These are phyloP conservation scores for Penicillium rolfsii DNA, from an alignment of 2,329 filamentous ascomycete genomes.

Conservation along the genomic window DNA sequence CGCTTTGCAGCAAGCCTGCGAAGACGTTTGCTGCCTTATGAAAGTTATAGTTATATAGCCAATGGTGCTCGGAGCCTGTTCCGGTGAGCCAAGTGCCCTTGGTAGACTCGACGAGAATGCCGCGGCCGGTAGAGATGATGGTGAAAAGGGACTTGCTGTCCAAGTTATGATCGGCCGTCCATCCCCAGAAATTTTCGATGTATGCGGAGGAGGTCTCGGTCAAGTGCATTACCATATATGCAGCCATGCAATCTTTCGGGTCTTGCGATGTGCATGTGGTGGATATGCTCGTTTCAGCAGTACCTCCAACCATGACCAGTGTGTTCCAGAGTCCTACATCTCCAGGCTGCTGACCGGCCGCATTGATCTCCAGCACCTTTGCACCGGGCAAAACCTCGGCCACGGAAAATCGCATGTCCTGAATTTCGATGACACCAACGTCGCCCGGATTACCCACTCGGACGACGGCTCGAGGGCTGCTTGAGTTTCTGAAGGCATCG, in stretches of 20 bases:
- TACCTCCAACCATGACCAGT: slow-evolving; percentile 53
- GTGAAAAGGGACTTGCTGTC: slow-evolving; percentile 41
- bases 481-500: slow-evolving; percentile 48
- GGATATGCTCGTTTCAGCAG: slow-evolving; percentile 46
- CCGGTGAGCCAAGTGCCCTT: slow-evolving; percentile 52
- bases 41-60: slow-evolving; percentile 55
- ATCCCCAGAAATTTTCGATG: slow-evolving; percentile 59
- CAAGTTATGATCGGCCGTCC: slow-evolving; percentile 56
- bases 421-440: slow-evolving; percentile 55
- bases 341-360: slow-evolving; percentile 50
- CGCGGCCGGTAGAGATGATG: slow-evolving; percentile 45
- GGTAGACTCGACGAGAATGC: slow-evolving; percentile 47
- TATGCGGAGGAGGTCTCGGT: slow-evolving; percentile 54
- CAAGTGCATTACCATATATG: slow-evolving; percentile 57
- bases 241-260: slow-evolving; percentile 52
- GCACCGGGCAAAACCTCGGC: slow-evolving; percentile 50
- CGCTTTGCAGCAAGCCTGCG: slow-evolving; percentile 41
- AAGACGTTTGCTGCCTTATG: slow-evolving; percentile 49
- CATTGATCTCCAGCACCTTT: slow-evolving; percentile 57
- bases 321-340: slow-evolving; percentile 58
- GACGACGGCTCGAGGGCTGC: slow-evolving; percentile 54
- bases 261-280: slow-evolving; percentile 42
- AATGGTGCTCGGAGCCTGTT: slow-evolving; percentile 52
- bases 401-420: slow-evolving; percentile 58
- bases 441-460: slow-evolving; percentile 57